Conservation (phyloP, 1,139 yeast species). For the Saccharomycopsis crataegensis region DNA sequence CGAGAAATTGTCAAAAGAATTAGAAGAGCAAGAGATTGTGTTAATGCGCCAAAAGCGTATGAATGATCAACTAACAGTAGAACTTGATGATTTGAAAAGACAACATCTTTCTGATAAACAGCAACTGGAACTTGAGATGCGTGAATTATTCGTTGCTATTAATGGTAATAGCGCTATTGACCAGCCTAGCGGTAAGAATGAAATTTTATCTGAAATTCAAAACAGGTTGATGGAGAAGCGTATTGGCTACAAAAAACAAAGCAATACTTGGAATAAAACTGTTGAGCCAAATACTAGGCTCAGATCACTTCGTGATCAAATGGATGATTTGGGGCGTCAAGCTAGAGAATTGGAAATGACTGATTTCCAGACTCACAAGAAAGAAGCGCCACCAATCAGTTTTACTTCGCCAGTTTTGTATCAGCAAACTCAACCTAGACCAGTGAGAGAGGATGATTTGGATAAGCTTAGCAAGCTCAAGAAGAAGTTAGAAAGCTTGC, state of each 20-base stretch:
- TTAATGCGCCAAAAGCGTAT: conserved; percentile 59
- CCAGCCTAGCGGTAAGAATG: conserved; percentile 26
- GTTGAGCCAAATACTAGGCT: conserved; percentile 75
- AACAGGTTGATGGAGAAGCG: conserved; percentile 56
- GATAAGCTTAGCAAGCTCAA: conserved; percentile 44
- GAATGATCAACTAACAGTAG: conserved; percentile 55
- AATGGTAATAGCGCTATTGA: conserved; percentile 9
- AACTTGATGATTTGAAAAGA: conserved; percentile 63
- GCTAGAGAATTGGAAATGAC: conserved; percentile 86
- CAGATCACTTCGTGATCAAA: conserved; percentile 68
- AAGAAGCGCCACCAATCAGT: not conserved
- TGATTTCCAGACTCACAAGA: conserved; percentile 49
- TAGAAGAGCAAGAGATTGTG: conserved; percentile 67
- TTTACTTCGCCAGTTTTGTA: conserved; percentile 11
- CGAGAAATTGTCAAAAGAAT: conserved; percentile 59
- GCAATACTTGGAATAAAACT: conserved; percentile 44
- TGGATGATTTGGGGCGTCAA: conserved; percentile 79
- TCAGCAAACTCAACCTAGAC: conserved; percentile 16
- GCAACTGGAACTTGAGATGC: conserved; percentile 78
- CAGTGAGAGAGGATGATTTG: conserved; percentile 28
- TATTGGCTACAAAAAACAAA: conserved; percentile 52
- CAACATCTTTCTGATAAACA: conserved; percentile 72
- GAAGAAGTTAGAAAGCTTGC: conserved; percentile 51
- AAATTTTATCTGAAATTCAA: conserved; percentile 44
- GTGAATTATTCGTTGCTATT: conserved; percentile 70